Percentiles rank a stretch among this genome's conserved stretches.
Evolutionary conservation across 2,329 filamentous ascomycete genomes (phyloP).

Genomic region (Volutella citrinella): DNA sequence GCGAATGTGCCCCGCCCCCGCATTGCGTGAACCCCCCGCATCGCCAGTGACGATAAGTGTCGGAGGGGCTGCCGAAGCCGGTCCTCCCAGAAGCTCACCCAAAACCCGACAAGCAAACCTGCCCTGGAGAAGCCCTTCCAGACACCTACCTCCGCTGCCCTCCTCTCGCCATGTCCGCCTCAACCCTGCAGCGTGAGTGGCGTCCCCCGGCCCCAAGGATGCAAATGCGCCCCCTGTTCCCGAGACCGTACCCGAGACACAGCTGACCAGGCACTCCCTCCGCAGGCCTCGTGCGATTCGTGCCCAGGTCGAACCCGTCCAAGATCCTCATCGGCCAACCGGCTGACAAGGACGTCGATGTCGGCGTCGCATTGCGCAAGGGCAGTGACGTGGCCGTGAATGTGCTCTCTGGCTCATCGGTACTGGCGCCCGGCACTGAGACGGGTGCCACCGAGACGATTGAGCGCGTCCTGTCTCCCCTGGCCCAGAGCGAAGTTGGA

Average conservation of each 20-base stretch:
- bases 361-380: conserved; percentile 54
- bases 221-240: too few relatives aligned
- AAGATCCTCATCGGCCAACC: conserved; percentile 56
- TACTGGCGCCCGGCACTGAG: conserved; percentile 49
- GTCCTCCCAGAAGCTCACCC: too few relatives aligned
- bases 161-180: background rate
- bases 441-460: conserved; percentile 47
- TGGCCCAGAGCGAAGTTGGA: conserved; percentile 39
- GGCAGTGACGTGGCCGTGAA: conserved; percentile 54
- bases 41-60: too few relatives aligned
- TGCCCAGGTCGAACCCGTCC: conserved; percentile 47
- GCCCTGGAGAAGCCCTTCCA: too few relatives aligned
- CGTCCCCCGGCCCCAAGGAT: too few relatives aligned
- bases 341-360: conserved; percentile 48
- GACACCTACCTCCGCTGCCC: too few relatives aligned
- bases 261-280: too few relatives aligned
- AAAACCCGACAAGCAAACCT: too few relatives aligned
- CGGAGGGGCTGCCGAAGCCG: too few relatives aligned
- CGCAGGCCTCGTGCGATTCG: conserved; percentile 57
- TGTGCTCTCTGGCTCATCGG: conserved; percentile 57
- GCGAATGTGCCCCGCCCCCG: too few relatives aligned
- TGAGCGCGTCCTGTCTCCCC: conserved; percentile 45
- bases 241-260: too few relatives aligned
- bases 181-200: background rate
- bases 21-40: too few relatives aligned